Conservation (phyloP, 1,139 yeast genomes). For the Suhomyces yuchorum region DNA sequence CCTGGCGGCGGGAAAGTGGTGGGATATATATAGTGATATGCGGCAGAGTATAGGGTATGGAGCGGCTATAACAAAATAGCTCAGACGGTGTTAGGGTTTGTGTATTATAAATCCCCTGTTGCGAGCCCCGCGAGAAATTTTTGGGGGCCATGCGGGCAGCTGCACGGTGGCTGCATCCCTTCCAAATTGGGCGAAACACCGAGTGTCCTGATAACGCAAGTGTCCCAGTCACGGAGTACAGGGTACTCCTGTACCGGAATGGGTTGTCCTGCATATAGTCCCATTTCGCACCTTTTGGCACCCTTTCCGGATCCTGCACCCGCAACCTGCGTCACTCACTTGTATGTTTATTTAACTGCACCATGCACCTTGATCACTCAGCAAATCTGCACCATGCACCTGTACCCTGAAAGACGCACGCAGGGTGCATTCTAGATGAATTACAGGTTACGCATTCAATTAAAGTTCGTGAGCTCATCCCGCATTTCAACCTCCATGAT, state of each 20-base stretch:
- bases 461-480: slow-evolving; percentile 1
- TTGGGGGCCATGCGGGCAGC: not conserved
- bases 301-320: not conserved
- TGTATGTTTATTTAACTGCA: not conserved
- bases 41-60: slow-evolving; percentile 1
- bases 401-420: not conserved
- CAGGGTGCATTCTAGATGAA: not conserved
- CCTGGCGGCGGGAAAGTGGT: not conserved
- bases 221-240: not conserved
- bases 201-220: slow-evolving; percentile 4
- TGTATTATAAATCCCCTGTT: not conserved
- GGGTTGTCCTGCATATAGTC: not conserved
- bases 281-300: too few species aligned
- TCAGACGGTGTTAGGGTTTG: slow-evolving; percentile 1
- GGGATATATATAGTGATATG: slow-evolving; percentile 4
- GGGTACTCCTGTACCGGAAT: not conserved
- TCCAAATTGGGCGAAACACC: slow-evolving; percentile 1
- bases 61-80: slow-evolving; percentile 4
- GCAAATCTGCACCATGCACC: not conserved
- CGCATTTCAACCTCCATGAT: not conserved
- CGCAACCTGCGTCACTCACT: not conserved
- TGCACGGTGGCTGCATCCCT: not conserved
- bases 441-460: slow-evolving; percentile 3
- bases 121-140: not conserved
- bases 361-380: not conserved